phyloP scores from a whole-genome alignment of 2,329 filamentous ascomycete genomes.

The Phaeosphaeria sp. region DNA sequence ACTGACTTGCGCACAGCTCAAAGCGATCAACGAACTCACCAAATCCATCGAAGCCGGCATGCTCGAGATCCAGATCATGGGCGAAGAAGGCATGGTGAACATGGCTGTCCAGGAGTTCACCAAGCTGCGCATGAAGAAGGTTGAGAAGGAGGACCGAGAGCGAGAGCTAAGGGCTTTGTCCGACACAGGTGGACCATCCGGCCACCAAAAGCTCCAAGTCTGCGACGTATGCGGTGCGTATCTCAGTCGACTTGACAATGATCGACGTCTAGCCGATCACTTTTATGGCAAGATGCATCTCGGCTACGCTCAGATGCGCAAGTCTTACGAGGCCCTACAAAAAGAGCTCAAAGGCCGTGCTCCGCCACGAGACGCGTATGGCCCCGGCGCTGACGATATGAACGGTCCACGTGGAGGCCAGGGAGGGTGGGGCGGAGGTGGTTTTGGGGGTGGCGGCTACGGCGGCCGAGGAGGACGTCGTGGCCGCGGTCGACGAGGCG shows the following conservation, averaged over 20 bases:
- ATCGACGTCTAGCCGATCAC: constrained; percentile 90
- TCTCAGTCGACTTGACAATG: constrained; percentile 89
- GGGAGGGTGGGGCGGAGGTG: constrained; percentile 30
- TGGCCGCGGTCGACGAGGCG: constrained; percentile 25
- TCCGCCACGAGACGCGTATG: constrained; percentile 58
- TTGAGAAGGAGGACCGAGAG: constrained; percentile 82
- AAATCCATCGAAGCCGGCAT: constrained; percentile 81
- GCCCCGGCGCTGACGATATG: constrained; percentile 28
- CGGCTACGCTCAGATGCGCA: constrained; percentile 97
- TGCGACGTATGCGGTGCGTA: constrained; percentile 99
- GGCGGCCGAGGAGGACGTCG: constrained; percentile 36
- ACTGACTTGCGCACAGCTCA: constrained; percentile 60
- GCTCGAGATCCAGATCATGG: constrained; percentile 84
- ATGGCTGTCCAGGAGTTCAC: constrained; percentile 87
- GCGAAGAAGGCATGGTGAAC: constrained; percentile 79
- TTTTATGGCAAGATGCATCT: constrained; percentile 99
- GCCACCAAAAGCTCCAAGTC: constrained; percentile 97
- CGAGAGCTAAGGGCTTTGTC: constrained; percentile 87
- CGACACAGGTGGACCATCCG: constrained; percentile 89
- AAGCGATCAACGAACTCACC: constrained; percentile 81
- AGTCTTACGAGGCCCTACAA: constrained; percentile 84
- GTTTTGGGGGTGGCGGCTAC: constrained; percentile 25
- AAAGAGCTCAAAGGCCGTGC: constrained; percentile 81
- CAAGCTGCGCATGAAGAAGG: constrained; percentile 79
- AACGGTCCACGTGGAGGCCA: constrained; percentile 32